These are phyloP conservation scores for Gentiana dahurica DNA, from an alignment of 257 asterid genomes.

Conservation along the genomic window DNA sequence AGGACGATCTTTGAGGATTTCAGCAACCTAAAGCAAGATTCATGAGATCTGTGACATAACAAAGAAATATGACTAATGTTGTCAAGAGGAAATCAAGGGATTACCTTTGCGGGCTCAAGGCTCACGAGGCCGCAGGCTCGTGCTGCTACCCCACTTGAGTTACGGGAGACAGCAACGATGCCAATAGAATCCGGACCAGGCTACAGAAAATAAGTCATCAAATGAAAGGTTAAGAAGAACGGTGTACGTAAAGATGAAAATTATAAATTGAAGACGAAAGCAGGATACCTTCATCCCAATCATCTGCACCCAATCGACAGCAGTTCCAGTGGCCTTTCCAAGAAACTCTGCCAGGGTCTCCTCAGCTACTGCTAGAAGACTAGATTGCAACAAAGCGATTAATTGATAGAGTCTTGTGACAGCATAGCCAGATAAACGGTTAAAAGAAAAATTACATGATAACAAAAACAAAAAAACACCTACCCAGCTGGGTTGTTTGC, in stretches of 20 bases:
- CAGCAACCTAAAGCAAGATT: conserved; percentile 54
- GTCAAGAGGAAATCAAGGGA: background rate
- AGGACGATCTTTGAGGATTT: conserved; percentile 91
- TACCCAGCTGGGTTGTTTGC: conserved; percentile 99
- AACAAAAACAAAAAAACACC: background rate
- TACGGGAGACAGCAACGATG: conserved; percentile 94
- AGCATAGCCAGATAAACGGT: background rate
- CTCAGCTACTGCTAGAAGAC: conserved; percentile 97
- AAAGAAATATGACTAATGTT: background rate
- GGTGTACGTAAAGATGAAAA: no score
- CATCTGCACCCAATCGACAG: conserved; percentile 99
- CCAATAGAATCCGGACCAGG: conserved; percentile 99
- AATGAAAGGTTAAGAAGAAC: no score
- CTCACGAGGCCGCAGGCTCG: conserved; percentile 99
- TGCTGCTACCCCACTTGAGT: conserved; percentile 94
- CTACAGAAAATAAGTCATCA: conserved; percentile 19
- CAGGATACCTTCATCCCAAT: conserved; percentile 94
- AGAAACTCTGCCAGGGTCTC: conserved; percentile 89
- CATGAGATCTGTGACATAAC: background rate
- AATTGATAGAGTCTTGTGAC: background rate
- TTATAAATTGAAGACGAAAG: background rate
- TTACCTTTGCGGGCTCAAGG: conserved; percentile 95
- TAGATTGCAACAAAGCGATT: conserved; percentile 10
- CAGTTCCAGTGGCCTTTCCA: conserved; percentile 99
- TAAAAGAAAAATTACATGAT: background rate